These are phyloP conservation scores for Xylariomycetidae sp. DNA, from an alignment of 2,329 filamentous ascomycete genomes.

Conservation along the genomic window DNA sequence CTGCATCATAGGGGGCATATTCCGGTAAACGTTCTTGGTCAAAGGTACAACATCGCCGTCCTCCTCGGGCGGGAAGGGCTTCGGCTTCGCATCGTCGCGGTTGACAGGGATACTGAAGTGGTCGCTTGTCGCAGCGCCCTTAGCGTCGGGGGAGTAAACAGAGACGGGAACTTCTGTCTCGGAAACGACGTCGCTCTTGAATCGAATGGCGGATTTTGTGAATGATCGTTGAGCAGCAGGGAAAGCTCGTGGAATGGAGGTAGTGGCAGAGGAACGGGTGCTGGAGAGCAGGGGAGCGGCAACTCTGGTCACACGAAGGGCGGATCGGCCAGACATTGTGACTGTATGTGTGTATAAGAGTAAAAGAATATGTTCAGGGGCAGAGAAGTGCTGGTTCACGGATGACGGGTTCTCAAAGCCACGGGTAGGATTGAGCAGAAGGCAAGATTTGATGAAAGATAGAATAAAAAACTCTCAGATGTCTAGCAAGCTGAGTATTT, in stretches of 20 bases:
- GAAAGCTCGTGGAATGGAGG: conserved; percentile 18
- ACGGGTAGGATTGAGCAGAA: no score
- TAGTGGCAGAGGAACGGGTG: conserved; percentile 13
- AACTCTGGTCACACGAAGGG: conserved; percentile 25
- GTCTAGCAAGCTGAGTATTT: no score
- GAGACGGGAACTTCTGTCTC: conserved; percentile 56
- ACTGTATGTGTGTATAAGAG: conserved; percentile 1
- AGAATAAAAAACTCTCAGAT: no score
- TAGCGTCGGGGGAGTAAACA: conserved; percentile 44
- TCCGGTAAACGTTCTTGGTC: conserved; percentile 46
- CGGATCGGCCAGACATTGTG: conserved; percentile 26
- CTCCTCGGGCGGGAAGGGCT: conserved; percentile 38
- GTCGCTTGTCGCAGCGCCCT: conserved; percentile 41
- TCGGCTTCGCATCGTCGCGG: conserved; percentile 38
- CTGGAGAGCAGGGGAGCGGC: conserved; percentile 23
- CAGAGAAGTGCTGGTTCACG: no score
- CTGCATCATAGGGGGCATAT: conserved; percentile 61
- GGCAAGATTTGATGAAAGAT: no score
- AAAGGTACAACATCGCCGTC: conserved; percentile 48
- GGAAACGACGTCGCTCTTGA: conserved; percentile 48
- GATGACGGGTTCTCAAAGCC: no score
- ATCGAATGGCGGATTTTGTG: conserved; percentile 30
- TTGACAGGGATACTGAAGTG: conserved; percentile 53
- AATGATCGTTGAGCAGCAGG: conserved; percentile 31
- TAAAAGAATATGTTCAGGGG: conserved; percentile 2